Percentiles rank a stretch among this genome's conserved stretches.
These are phyloP conservation scores for Rhizopogon vulgaris DNA, from an alignment of 768 basidiomycete genomes.

Conservation along the genomic window DNA sequence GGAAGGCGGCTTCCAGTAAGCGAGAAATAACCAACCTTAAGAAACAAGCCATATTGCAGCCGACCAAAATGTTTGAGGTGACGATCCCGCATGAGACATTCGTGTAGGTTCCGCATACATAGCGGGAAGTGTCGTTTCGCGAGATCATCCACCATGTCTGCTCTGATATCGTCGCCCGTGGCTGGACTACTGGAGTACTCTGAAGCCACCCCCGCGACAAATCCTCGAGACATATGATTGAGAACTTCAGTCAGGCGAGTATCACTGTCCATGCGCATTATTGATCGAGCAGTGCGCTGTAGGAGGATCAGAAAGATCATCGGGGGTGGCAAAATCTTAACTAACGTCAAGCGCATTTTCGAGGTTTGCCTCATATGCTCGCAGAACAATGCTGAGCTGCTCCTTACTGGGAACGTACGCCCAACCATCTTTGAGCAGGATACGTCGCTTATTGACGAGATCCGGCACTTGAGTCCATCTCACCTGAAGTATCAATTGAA, in stretches of 20 bases:
- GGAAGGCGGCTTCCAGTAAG: not conserved
- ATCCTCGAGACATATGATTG: conserved; percentile 87
- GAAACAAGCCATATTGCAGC: conserved; percentile 86
- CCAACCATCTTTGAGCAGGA: conserved; percentile 73
- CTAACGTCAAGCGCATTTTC: conserved; percentile 71
- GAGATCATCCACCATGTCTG: conserved; percentile 90
- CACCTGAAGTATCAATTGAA: conserved; percentile 48
- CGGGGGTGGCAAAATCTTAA: not conserved
- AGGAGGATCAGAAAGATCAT: conserved; percentile 6
- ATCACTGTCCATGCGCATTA: conserved; percentile 93
- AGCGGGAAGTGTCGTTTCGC: conserved; percentile 87
- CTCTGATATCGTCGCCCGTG: conserved; percentile 66
- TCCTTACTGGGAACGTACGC: conserved; percentile 83
- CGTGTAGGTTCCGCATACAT: conserved; percentile 92
- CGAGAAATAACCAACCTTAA: conserved; percentile 59
- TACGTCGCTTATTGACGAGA: conserved; percentile 75
- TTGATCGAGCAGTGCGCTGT: conserved; percentile 76
- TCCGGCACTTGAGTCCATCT: conserved; percentile 94
- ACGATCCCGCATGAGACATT: conserved; percentile 63
- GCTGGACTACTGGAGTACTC: conserved; percentile 63
- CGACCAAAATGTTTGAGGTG: conserved; percentile 93
- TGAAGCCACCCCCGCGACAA: conserved; percentile 84
- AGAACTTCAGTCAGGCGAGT: conserved; percentile 85
- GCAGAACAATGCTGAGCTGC: conserved; percentile 79
- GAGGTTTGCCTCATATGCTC: conserved; percentile 75